phyloP scores from a whole-genome alignment of 2,329 filamentous ascomycete species.

The Blastomyces emzantsi region DNA sequence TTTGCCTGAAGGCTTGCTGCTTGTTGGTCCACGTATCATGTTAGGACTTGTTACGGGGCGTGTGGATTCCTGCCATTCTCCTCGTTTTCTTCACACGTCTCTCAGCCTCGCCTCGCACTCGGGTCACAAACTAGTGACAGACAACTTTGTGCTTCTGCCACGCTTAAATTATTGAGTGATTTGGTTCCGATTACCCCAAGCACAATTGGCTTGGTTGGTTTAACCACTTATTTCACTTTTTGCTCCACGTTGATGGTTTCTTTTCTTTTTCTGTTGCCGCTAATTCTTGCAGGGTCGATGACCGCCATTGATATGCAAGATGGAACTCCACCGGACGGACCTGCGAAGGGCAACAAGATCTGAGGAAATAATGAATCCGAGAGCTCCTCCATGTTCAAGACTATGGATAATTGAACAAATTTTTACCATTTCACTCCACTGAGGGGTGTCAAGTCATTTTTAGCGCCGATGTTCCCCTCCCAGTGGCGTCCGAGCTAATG shows the following conservation, averaged over 20 bases:
- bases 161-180: not conserved
- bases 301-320: not conserved
- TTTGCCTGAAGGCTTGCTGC: not conserved
- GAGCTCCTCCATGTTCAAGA: not conserved
- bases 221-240: not conserved
- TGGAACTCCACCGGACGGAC: not conserved
- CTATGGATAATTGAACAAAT: not conserved
- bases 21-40: slow-evolving; percentile 3
- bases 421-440: not conserved
- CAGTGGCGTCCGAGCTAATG: slow-evolving; percentile 5
- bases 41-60: not conserved
- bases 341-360: not conserved
- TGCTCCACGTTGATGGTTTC: not conserved
- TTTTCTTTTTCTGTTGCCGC: not conserved
- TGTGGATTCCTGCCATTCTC: not conserved
- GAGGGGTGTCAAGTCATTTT: not conserved
- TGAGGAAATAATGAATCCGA: not conserved
- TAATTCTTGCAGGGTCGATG: not conserved
- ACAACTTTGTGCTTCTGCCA: not conserved
- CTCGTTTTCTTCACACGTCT: not conserved
- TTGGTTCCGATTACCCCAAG: not conserved
- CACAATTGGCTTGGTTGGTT: not conserved
- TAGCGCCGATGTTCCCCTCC: not conserved
- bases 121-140: not conserved
- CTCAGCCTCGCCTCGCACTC: not conserved